Conservation (phyloP, 345 rosid species). For the Melaleuca quinquenervia region DNA sequence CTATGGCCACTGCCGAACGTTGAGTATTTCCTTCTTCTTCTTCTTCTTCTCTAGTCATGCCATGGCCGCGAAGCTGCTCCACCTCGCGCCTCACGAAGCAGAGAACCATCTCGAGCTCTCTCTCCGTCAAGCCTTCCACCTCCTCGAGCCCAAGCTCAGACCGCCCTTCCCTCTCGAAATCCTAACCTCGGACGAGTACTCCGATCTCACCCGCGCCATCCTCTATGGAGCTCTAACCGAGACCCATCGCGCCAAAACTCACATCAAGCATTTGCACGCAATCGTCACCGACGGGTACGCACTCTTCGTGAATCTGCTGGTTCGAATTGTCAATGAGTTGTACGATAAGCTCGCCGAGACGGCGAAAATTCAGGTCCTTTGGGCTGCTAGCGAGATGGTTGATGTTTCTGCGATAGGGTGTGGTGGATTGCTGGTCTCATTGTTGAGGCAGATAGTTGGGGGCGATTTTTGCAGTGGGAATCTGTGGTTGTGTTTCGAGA, state of each 20-base stretch:
- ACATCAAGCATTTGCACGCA: slow-evolving; percentile 60
- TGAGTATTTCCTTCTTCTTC: neutral
- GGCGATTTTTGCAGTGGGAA: slow-evolving; percentile 67
- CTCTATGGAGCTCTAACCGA: slow-evolving; percentile 49
- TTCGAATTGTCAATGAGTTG: slow-evolving; percentile 35
- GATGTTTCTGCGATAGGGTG: slow-evolving; percentile 50
- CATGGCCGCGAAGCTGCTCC: slow-evolving; percentile 39
- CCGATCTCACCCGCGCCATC: slow-evolving; percentile 49
- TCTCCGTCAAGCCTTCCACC: slow-evolving; percentile 47
- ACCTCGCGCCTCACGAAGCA: slow-evolving; percentile 23
- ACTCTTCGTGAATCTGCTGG: slow-evolving; percentile 34
- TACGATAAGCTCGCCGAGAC: slow-evolving; percentile 46
- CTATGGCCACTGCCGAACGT: too few species aligned
- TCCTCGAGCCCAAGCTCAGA: slow-evolving; percentile 26
- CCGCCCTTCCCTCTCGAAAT: slow-evolving; percentile 54
- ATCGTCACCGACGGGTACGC: slow-evolving; percentile 64
- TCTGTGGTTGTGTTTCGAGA: slow-evolving; percentile 68
- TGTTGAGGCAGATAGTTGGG: slow-evolving; percentile 54
- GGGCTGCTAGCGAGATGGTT: slow-evolving; percentile 56
- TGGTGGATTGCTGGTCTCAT: slow-evolving; percentile 33
- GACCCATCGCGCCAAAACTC: slow-evolving; percentile 28
- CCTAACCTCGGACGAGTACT: slow-evolving; percentile 42
- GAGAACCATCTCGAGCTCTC: slow-evolving; percentile 45
- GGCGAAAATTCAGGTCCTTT: slow-evolving; percentile 44
- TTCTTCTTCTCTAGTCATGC: neutral